These are phyloP conservation scores for Rosellinia necatrix DNA, from an alignment of 2,329 filamentous ascomycete species.

Conservation along the genomic window DNA sequence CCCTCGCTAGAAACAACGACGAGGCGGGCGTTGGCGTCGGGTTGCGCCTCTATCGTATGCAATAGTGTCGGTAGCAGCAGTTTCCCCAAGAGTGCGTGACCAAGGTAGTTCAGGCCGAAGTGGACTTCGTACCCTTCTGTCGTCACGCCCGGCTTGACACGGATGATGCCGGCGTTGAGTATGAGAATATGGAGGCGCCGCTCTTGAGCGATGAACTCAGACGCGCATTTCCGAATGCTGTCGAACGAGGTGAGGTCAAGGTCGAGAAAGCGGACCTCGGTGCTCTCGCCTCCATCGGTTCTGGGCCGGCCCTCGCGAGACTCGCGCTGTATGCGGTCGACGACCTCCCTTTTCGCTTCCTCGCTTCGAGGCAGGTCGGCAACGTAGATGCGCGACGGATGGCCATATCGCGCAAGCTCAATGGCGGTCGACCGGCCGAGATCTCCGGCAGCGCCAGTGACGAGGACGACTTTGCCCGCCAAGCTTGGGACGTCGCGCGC, in stretches of 20 bases:
- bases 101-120: constrained; percentile 27
- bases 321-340: not conserved
- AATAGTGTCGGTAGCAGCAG: constrained; percentile 6
- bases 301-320: not conserved
- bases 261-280: constrained; percentile 4
- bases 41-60: not conserved
- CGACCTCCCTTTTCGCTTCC: not conserved
- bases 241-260: constrained; percentile 21
- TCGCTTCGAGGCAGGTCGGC: not conserved
- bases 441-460: constrained; percentile 20
- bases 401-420: constrained; percentile 23
- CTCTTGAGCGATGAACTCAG: constrained; percentile 8
- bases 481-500: constrained; percentile 21
- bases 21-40: constrained; percentile 29
- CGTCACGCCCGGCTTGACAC: not conserved
- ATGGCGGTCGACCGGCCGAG: constrained; percentile 7
- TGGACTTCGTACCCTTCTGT: constrained; percentile 25
- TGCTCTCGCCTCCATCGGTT: not conserved
- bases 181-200: constrained; percentile 21
- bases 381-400: not conserved
- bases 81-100: constrained; percentile 19
- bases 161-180: constrained; percentile 24
- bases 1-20: constrained; percentile 34
- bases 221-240: constrained; percentile 8
- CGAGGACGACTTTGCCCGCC: constrained; percentile 24